A percentile compares a stretch with the other conserved stretches of the same genome.
These are phyloP conservation scores for Brassica rapa DNA, from an alignment of 345 rosid genomes.

Conservation along the genomic window DNA sequence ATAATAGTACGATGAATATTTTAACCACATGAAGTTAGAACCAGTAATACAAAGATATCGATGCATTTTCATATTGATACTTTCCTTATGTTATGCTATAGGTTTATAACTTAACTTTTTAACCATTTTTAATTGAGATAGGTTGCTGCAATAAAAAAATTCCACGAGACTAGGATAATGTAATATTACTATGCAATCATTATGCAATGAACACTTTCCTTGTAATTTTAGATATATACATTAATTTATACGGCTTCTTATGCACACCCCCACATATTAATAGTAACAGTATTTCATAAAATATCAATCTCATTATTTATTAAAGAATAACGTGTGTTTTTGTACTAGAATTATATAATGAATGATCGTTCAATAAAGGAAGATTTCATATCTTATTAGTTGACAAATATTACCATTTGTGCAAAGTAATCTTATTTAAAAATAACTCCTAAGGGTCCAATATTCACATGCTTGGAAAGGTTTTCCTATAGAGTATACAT, in stretches of 20 bases:
- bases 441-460: slow-evolving; percentile 7
- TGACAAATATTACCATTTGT: slow-evolving; percentile 27
- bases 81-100: slow-evolving; percentile 27
- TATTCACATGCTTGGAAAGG: slow-evolving; percentile 31
- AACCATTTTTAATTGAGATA: slow-evolving; percentile 35
- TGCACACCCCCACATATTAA: slow-evolving; percentile 21
- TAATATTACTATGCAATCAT: slow-evolving; percentile 43
- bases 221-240: neutral
- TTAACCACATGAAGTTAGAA: slow-evolving; percentile 16
- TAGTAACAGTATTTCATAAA: neutral
- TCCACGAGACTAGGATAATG: slow-evolving; percentile 32
- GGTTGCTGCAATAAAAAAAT: slow-evolving; percentile 20
- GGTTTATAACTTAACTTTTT: slow-evolving; percentile 11
- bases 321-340: neutral
- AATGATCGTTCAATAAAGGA: slow-evolving; percentile 12
- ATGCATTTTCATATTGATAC: slow-evolving; percentile 23
- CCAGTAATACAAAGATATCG: slow-evolving; percentile 1
- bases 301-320: neutral
- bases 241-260: slow-evolving; percentile 1
- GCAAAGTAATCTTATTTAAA: slow-evolving; percentile 21
- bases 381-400: slow-evolving; percentile 17
- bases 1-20: slow-evolving; percentile 18
- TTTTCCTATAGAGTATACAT: slow-evolving; percentile 9
- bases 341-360: neutral
- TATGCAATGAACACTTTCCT: slow-evolving; percentile 32